Percentiles rank a stretch among this genome's conserved stretches.
phyloP scores from a whole-genome alignment of 441 rosid species.

The Gossypium gossypioides region DNA sequence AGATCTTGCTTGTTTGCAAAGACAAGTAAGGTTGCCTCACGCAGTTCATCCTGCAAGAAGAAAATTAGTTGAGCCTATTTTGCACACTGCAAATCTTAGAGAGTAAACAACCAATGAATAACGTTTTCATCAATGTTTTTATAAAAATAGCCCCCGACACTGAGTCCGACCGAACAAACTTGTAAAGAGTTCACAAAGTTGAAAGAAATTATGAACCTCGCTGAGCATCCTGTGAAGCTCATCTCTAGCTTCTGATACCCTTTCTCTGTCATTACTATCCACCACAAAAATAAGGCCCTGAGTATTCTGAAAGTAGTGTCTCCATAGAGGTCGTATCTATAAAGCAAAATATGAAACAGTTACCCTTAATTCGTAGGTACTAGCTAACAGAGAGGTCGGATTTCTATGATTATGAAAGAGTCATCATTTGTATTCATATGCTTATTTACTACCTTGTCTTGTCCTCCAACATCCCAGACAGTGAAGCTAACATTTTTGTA shows the following conservation, averaged over 20 bases:
- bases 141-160: background rate
- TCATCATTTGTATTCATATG: background rate
- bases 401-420: background rate
- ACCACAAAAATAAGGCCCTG: slow-evolving; percentile 59
- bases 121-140: background rate
- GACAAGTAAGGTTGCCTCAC: slow-evolving; percentile 38
- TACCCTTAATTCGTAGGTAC: background rate
- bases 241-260: slow-evolving; percentile 44
- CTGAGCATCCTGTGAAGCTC: slow-evolving; percentile 59
- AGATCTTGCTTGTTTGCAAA: slow-evolving; percentile 66
- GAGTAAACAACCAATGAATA: background rate
- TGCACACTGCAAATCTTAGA: background rate
- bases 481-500: slow-evolving; percentile 65
- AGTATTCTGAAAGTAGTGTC: slow-evolving; percentile 58
- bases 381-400: background rate
- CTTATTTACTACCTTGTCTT: slow-evolving; percentile 38
- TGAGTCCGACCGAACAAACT: background rate
- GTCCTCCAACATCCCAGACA: slow-evolving; percentile 61
- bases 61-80: background rate
- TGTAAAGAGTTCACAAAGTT: background rate
- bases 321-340: slow-evolving; percentile 60
- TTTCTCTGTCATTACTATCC: slow-evolving; percentile 53
- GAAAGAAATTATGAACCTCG: slow-evolving; percentile 25
- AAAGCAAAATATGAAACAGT: background rate
- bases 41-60: slow-evolving; percentile 35